phyloP scores from a whole-genome alignment of 192 early-diverging fungal species.

The Oehlia diaphana region DNA sequence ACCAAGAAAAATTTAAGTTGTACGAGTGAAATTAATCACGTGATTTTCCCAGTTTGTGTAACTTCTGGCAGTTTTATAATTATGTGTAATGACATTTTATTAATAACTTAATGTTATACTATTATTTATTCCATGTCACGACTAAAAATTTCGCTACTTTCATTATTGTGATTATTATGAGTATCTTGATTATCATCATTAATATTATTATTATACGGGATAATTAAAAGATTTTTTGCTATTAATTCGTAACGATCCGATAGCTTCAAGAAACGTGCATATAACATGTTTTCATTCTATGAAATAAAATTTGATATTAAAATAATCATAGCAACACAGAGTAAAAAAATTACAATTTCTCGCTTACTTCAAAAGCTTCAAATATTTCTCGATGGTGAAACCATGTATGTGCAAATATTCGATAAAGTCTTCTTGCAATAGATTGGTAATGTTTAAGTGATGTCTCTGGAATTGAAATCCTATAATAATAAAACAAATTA shows the following conservation, averaged over 20 bases:
- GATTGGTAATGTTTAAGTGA: conserved; percentile 86
- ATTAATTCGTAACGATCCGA: conserved; percentile 64
- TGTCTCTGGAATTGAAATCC: conserved; percentile 59
- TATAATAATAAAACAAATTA: conserved; percentile 26
- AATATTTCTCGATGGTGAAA: conserved; percentile 91
- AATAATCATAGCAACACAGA: neutral
- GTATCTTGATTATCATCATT: neutral
- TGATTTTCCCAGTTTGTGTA: too few species aligned
- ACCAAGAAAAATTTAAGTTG: neutral
- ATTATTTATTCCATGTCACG: neutral
- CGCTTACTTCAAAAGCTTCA: conserved; percentile 74
- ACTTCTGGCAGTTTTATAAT: too few species aligned
- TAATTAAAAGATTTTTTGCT: conserved; percentile 69
- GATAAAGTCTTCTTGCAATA: conserved; percentile 89
- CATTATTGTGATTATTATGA: neutral
- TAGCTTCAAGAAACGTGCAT: conserved; percentile 71
- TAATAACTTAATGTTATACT: too few species aligned
- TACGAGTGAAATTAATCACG: neutral
- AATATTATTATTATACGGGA: conserved; percentile 43
- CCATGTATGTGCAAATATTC: conserved; percentile 97
- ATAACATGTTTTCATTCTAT: conserved; percentile 69
- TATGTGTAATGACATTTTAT: too few species aligned
- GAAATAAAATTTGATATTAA: neutral
- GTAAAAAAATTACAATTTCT: neutral
- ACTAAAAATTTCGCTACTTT: neutral